Evolutionary conservation across 495 filamentous ascomycete genomes (phyloP).

Genomic region (Aspergillus egyptiacus): DNA sequence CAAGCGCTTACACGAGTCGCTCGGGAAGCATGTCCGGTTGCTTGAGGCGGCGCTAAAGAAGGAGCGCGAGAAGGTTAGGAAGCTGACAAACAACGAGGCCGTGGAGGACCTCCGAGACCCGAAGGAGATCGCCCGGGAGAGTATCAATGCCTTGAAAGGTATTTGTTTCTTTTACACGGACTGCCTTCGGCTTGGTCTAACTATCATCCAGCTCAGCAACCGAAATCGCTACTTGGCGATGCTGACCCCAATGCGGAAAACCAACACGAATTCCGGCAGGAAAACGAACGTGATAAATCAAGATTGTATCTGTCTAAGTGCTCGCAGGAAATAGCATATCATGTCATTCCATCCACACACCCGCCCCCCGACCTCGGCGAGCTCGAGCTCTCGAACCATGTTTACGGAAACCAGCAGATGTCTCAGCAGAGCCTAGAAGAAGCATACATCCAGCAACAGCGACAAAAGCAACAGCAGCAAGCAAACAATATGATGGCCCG

Average conservation of each 20-base stretch:
- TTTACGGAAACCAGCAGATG: conserved; percentile 42
- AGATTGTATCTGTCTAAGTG: conserved; percentile 49
- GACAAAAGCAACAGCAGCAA: conserved; percentile 36
- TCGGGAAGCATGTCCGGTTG: conserved; percentile 84
- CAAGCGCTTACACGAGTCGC: conserved; percentile 77
- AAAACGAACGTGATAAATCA: conserved; percentile 47
- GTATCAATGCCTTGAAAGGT: conserved; percentile 38
- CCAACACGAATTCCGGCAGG: conserved; percentile 52
- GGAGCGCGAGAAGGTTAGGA: conserved; percentile 53
- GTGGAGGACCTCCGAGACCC: conserved; percentile 39
- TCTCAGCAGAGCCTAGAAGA: conserved; percentile 47
- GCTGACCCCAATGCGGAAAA: conserved; percentile 46
- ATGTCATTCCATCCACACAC: conserved; percentile 47
- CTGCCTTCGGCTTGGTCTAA: neutral
- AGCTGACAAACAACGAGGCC: conserved; percentile 41
- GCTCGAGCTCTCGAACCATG: conserved; percentile 41
- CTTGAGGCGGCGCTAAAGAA: conserved; percentile 84
- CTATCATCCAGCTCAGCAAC: conserved; percentile 30
- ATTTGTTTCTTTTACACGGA: conserved; percentile 1
- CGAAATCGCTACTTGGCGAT: conserved; percentile 38
- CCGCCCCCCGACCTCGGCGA: conserved; percentile 42
- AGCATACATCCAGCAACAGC: conserved; percentile 43
- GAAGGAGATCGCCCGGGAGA: conserved; percentile 42
- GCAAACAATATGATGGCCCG: conserved; percentile 43
- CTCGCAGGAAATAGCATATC: conserved; percentile 49